These are phyloP conservation scores for Isatis tinctoria DNA, from an alignment of 345 rosid species.

Conservation along the genomic window DNA sequence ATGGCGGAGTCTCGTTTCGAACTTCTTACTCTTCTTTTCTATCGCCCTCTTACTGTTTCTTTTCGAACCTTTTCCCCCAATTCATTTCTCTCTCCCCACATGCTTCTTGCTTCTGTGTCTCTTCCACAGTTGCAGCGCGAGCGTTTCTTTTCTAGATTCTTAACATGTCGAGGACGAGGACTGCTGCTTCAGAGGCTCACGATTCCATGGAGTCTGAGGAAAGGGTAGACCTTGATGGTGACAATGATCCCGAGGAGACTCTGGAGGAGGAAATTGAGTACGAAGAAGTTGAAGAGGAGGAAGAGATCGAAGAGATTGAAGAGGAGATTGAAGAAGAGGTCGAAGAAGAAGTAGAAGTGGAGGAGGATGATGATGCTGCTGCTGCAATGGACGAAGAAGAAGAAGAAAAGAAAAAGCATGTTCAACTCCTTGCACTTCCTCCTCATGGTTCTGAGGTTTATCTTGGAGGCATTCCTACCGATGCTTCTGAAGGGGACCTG, in stretches of 20 bases:
- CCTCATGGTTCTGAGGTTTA: conserved; percentile 94
- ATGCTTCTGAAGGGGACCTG: conserved; percentile 68
- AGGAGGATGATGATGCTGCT: conserved; percentile 34
- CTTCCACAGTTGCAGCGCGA: conserved; percentile 79
- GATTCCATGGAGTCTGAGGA: conserved; percentile 55
- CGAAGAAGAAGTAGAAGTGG: conserved; percentile 47
- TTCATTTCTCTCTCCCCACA: conserved; percentile 67
- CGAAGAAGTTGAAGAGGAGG: conserved; percentile 77
- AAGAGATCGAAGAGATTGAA: conserved; percentile 53
- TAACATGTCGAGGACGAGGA: conserved; percentile 80
- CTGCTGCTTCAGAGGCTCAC: conserved; percentile 44
- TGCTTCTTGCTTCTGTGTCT: conserved; percentile 89
- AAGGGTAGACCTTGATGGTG: conserved; percentile 67
- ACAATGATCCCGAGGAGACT: conserved; percentile 59
- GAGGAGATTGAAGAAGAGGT: conserved; percentile 56
- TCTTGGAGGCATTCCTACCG: conserved; percentile 76
- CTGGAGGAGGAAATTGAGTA: conserved; percentile 81
- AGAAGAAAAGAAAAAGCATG: conserved; percentile 58
- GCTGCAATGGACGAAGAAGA: conserved; percentile 37
- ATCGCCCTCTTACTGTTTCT: conserved; percentile 71
- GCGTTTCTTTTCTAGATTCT: conserved; percentile 62
- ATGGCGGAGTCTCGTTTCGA: conserved; percentile 47
- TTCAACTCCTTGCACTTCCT: conserved; percentile 78
- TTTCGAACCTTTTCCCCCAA: conserved; percentile 61
- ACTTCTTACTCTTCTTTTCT: conserved; percentile 59